Conservation (phyloP, 1,139 yeast species). For the Magnusiomyces magnusii region DNA sequence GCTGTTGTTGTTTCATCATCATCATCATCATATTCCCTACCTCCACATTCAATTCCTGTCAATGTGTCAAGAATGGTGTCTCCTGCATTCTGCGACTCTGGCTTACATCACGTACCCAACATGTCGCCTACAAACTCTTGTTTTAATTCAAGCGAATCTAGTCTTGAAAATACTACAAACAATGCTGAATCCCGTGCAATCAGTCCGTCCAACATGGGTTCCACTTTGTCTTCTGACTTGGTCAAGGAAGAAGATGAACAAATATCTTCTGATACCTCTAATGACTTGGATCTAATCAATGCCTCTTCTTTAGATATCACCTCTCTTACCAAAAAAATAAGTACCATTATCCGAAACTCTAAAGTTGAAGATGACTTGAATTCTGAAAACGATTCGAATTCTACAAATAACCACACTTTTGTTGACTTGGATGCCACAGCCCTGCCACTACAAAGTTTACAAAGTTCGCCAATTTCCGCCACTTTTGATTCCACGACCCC, state of each 20-base stretch:
- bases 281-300: not conserved
- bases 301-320: not conserved
- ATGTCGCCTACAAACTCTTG: not conserved
- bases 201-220: not conserved
- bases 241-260: constrained; percentile 4
- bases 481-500: not conserved
- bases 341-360: constrained; percentile 8
- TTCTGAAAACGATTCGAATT: not conserved
- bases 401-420: too few relatives aligned
- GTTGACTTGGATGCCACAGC: too few relatives aligned
- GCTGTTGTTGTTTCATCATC: not conserved
- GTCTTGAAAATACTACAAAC: not conserved
- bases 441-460: too few relatives aligned
- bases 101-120: not conserved
- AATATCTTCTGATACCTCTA: not conserved
- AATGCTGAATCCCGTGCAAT: not conserved
- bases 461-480: not conserved
- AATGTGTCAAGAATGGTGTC: not conserved
- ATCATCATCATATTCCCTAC: too few relatives aligned
- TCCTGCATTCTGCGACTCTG: not conserved
- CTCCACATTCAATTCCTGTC: not conserved
- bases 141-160: not conserved
- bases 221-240: not conserved
- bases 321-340: constrained; percentile 8
- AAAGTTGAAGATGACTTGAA: not conserved